phyloP scores from a whole-genome alignment of 2,329 filamentous ascomycete species.

The Ophiostoma himal-ulmi region DNA sequence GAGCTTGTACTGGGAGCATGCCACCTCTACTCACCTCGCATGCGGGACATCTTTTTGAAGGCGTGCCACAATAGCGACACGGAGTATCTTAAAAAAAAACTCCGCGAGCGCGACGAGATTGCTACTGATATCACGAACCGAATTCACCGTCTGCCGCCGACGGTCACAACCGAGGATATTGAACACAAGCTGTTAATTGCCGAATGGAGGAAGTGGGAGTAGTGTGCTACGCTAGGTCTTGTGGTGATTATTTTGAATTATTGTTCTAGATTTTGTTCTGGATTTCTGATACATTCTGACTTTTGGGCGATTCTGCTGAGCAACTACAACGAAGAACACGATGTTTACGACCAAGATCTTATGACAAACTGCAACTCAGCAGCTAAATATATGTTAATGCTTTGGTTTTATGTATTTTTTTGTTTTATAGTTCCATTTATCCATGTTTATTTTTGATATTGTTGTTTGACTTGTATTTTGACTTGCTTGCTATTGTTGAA shows the following conservation, averaged over 20 bases:
- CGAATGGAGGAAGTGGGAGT: slow-evolving; percentile 56
- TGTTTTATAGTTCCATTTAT: too few relatives aligned
- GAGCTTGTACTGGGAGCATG: slow-evolving; percentile 53
- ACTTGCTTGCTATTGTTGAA: neutral
- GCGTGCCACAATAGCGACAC: slow-evolving; percentile 63
- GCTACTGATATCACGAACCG: slow-evolving; percentile 55
- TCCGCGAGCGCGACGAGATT: slow-evolving; percentile 54
- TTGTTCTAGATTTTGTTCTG: neutral
- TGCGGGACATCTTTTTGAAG: slow-evolving; percentile 66
- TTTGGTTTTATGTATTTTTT: neutral
- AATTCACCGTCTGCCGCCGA: slow-evolving; percentile 32
- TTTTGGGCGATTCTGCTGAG: neutral
- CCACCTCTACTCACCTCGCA: slow-evolving; percentile 73
- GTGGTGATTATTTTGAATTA: neutral
- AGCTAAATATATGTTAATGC: neutral
- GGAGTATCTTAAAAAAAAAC: slow-evolving; percentile 52
- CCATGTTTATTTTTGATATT: neutral
- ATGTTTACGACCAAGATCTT: neutral
- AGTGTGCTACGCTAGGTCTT: slow-evolving; percentile 27
- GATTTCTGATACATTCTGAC: neutral
- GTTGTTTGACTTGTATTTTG: neutral
- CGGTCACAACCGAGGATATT: slow-evolving; percentile 35
- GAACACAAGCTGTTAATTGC: slow-evolving; percentile 46
- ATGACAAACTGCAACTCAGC: neutral
- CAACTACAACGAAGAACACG: neutral